These are phyloP conservation scores for Fraxinus nigra DNA, from an alignment of 305 asterid species.

Conservation along the genomic window DNA sequence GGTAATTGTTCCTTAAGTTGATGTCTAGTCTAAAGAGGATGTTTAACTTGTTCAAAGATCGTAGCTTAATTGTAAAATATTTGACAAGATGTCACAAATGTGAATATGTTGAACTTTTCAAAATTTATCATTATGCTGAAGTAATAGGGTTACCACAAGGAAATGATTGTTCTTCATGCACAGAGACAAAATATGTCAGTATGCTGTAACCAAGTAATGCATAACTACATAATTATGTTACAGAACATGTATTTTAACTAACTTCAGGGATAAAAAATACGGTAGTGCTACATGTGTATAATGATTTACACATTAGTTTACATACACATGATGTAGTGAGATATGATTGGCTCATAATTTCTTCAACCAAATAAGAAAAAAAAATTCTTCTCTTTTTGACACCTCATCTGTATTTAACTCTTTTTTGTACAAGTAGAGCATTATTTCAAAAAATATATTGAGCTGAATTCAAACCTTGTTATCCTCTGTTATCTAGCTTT, in stretches of 20 bases:
- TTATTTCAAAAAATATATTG: slow-evolving; percentile 24
- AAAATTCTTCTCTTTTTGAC: too few species aligned
- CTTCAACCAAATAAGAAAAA: too few species aligned
- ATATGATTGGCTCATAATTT: too few species aligned
- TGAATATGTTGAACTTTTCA: neutral
- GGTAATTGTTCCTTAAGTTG: neutral
- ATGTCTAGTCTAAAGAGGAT: neutral
- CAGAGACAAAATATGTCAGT: neutral
- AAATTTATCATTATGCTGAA: neutral
- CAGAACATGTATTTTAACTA: slow-evolving; percentile 19
- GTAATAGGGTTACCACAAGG: neutral
- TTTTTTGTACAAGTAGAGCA: too few species aligned
- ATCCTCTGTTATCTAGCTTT: neutral
- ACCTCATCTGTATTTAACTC: too few species aligned
- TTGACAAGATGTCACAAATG: neutral
- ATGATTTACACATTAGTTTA: too few species aligned
- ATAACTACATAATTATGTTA: neutral
- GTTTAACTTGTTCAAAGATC: neutral
- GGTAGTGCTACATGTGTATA: too few species aligned
- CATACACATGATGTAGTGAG: too few species aligned
- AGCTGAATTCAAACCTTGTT: neutral
- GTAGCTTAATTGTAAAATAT: neutral
- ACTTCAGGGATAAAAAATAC: slow-evolving; percentile 30
- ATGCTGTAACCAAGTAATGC: neutral
- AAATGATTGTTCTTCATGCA: neutral